A percentile compares a stretch with the other conserved stretches of the same genome.
Evolutionary conservation across 768 basidiomycete genomes (phyloP).

Genomic region (Panaeolus cyanescens): DNA sequence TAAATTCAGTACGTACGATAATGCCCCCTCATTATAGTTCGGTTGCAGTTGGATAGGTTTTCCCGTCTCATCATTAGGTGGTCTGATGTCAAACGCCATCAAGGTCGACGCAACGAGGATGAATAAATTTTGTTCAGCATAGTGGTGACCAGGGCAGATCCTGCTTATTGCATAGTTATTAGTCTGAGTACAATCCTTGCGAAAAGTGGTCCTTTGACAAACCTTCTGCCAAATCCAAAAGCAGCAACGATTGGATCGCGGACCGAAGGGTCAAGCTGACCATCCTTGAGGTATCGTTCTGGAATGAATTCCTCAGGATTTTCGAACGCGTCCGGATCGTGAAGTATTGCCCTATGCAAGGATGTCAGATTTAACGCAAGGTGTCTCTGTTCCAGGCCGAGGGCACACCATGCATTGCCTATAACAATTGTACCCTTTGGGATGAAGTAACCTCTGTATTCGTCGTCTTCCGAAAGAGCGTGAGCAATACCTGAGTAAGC

Average conservation of each 20-base stretch:
- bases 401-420: conserved; percentile 13
- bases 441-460: conserved; percentile 15
- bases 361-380: background rate
- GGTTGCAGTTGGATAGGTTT: conserved; percentile 14
- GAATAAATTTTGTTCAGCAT: conserved; percentile 24
- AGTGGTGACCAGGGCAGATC: conserved; percentile 25
- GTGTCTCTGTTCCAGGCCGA: background rate
- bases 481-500: background rate
- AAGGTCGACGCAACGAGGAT: conserved; percentile 22
- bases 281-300: conserved; percentile 21
- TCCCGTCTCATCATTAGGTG: conserved; percentile 28
- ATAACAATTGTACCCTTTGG: conserved; percentile 9
- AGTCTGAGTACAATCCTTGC: background rate
- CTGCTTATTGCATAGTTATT: background rate
- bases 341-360: conserved; percentile 21
- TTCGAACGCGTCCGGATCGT: conserved; percentile 17
- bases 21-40: conserved; percentile 3
- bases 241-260: conserved; percentile 13
- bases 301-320: conserved; percentile 21
- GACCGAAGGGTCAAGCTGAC: conserved; percentile 7
- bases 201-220: background rate
- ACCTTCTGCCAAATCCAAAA: conserved; percentile 26
- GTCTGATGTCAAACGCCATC: conserved; percentile 20
- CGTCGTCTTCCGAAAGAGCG: conserved; percentile 12
- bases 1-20: background rate